phyloP scores from a whole-genome alignment of 2,329 filamentous ascomycete species.

The Drechslera avenae region DNA sequence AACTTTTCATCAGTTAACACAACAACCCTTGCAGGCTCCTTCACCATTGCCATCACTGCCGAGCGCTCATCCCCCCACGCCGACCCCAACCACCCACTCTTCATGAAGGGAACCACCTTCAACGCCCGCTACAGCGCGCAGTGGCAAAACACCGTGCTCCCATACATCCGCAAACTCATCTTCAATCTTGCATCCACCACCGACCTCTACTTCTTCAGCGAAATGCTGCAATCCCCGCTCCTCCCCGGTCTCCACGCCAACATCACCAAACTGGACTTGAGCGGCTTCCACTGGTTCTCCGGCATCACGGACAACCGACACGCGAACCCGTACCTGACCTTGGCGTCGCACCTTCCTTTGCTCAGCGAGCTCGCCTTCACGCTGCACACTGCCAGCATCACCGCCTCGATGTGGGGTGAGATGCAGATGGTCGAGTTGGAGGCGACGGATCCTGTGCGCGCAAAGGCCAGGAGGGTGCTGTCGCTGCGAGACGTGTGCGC shows the following conservation, averaged over 20 bases:
- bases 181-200: conserved; percentile 20
- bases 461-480: conserved; percentile 79
- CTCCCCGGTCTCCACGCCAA: conserved; percentile 14
- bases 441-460: conserved; percentile 75
- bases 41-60: conserved; percentile 10
- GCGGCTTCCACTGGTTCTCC: conserved; percentile 54
- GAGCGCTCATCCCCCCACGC: conserved; percentile 15
- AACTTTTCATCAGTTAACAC: neutral
- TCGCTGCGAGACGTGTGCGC: conserved; percentile 78
- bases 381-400: conserved; percentile 78
- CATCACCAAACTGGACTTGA: conserved; percentile 52
- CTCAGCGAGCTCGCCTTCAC: conserved; percentile 81
- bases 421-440: conserved; percentile 67
- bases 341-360: conserved; percentile 81
- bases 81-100: conserved; percentile 13
- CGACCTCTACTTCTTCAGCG: conserved; percentile 16
- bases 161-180: conserved; percentile 11
- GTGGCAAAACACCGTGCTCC: conserved; percentile 21
- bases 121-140: neutral
- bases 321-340: conserved; percentile 86
- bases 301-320: conserved; percentile 81
- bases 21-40: conserved; percentile 1
- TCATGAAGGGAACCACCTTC: conserved; percentile 14
- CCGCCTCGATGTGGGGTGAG: conserved; percentile 68
- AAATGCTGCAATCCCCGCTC: conserved; percentile 7